Conservation (phyloP, 1,139 yeast species). For the Sugiyamaella novakii region DNA sequence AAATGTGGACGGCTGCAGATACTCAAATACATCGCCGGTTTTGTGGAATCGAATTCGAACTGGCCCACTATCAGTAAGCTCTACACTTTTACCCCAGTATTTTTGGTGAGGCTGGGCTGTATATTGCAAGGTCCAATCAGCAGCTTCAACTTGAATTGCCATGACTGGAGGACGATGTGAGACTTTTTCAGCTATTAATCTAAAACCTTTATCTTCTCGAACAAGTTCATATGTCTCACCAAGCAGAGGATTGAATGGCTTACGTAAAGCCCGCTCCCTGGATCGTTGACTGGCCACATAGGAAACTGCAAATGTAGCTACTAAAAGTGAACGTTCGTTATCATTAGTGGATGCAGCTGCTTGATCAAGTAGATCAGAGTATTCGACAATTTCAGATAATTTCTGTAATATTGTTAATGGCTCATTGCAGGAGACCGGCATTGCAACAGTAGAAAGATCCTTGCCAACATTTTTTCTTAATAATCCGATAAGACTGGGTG, state of each 20-base stretch:
- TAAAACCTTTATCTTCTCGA: conserved; percentile 69
- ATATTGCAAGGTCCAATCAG: conserved; percentile 73
- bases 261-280: conserved; percentile 74
- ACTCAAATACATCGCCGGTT: conserved; percentile 72
- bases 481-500: conserved; percentile 79
- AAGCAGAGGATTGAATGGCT: conserved; percentile 88
- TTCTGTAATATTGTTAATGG: conserved; percentile 82
- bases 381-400: conserved; percentile 78
- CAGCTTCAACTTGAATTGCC: conserved; percentile 75
- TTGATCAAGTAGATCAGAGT: conserved; percentile 62
- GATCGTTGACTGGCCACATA: conserved; percentile 68
- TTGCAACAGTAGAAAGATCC: conserved; percentile 79
- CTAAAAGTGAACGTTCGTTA: conserved; percentile 60
- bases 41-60: conserved; percentile 56
- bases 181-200: conserved; percentile 78
- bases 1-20: conserved; percentile 81
- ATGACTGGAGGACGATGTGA: conserved; percentile 79
- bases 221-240: conserved; percentile 89
- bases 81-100: conserved; percentile 94
- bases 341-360: conserved; percentile 52
- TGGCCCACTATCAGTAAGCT: conserved; percentile 73
- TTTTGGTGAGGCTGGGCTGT: conserved; percentile 83
- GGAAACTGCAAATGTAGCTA: conserved; percentile 84
- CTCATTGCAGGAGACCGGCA: conserved; percentile 95
- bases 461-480: conserved; percentile 91